phyloP scores from a whole-genome alignment of 306 rosid species.

The Corylus avellana region DNA sequence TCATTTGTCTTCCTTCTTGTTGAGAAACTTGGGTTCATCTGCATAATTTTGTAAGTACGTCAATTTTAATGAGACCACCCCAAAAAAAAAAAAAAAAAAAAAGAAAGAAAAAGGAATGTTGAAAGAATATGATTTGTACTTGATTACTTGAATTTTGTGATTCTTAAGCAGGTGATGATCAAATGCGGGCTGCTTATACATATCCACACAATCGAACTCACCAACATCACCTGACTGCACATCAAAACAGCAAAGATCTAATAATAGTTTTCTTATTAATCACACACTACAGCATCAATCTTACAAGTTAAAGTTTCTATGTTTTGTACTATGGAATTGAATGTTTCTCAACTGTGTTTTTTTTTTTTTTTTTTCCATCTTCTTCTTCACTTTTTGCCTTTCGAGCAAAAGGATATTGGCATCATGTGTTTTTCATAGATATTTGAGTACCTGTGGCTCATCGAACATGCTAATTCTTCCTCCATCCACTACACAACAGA shows the following conservation, averaged over 20 bases:
- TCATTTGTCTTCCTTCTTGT: not conserved
- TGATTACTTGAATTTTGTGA: constrained; percentile 28
- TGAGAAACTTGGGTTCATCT: constrained; percentile 8
- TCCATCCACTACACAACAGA: not conserved
- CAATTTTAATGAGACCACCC: too few species aligned
- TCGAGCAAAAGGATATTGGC: not conserved
- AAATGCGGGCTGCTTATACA: constrained; percentile 34
- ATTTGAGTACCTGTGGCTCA: not conserved
- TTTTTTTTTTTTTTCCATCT: not conserved
- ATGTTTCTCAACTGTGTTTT: too few species aligned
- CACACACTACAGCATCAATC: not conserved
- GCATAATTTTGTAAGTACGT: not conserved
- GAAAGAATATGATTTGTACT: not conserved
- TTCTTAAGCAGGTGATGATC: constrained; percentile 34
- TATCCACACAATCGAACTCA: constrained; percentile 28
- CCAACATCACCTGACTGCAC: not conserved
- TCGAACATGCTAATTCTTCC: not conserved
- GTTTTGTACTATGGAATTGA: too few species aligned
- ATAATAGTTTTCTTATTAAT: not conserved
- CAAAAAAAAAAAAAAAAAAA: not conserved
- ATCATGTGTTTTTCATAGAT: not conserved
- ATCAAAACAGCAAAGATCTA: not conserved
- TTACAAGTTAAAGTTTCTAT: not conserved
- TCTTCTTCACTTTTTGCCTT: not conserved
- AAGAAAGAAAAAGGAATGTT: not conserved